Base-by-base conservation (phyloP, 306 rosid species). In the Medicago lupulina region DNA sequence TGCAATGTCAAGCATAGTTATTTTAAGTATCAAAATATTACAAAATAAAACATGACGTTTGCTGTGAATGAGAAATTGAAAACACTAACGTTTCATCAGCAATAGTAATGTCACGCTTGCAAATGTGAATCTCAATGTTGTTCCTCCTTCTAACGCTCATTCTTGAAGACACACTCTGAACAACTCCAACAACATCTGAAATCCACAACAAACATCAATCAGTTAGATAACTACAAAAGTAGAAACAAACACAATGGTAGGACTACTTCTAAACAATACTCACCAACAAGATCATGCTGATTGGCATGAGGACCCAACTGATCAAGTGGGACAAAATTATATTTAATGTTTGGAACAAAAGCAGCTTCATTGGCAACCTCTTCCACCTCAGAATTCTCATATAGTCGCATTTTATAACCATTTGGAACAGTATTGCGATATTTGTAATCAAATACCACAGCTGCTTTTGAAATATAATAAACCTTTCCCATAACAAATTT, bases 21-120 rank as follows among this genome's bases (percentile, higher is more conserved):
- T 44, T 11, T 51, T 31, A 53, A 7, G 44, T 25, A 9, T 62
- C 16, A 71, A 3, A 15, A 62, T 21, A 62, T 44, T 15, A 9
- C 50, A 54, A 41, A 13, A 9, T 2, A 18, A 38, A 8, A 28
- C 59, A 40, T 14, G 11, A n/a, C 6, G 21, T 34, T 3, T 43
- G 53, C 10, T 8, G 63, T 4, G 50, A 13, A 2, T 10, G n/a
- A 51, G 2, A 53, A 43, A 31, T 7, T 51, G 61, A 47, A 70
- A 54, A 13, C 8, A 77, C 89, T 47, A 53, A 95, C 99, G 91
- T 81, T 51, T 89, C 97, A 85, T 95, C 99, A 73, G 97, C 96
- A 89, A 95, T 89, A n/a, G 93, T 92, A 58, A 95, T 87, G 76
- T 95, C 97, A 79, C 99, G 97, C 84, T 95, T 95, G 14, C 96